These are phyloP conservation scores for Glebionis coronaria DNA, from an alignment of 129 eudicot genomes.

Conservation along the genomic window DNA sequence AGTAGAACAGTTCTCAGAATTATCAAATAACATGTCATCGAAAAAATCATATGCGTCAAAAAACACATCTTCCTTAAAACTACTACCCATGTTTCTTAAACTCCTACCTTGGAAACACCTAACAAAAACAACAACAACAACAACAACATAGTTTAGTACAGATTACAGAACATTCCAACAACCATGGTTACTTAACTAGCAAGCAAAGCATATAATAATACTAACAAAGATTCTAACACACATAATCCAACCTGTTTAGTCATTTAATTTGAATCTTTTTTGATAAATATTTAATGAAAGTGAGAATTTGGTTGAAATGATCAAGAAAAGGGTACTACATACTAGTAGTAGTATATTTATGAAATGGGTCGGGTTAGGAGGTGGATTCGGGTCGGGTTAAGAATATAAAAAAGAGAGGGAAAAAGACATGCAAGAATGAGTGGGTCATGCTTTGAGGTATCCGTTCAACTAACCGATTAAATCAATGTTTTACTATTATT, in stretches of 20 bases:
- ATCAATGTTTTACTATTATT: too few species aligned
- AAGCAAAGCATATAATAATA: conserved; percentile 7
- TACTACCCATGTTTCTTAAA: conserved; percentile 46
- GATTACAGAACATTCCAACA: conserved; percentile 3
- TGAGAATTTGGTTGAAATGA: too few species aligned
- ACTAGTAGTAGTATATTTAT: conserved; percentile 8
- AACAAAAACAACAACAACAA: neutral
- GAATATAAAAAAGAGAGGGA: neutral
- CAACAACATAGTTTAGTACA: conserved; percentile 2
- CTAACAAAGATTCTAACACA: neutral
- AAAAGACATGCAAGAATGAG: conserved; percentile 6
- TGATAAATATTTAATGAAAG: too few species aligned
- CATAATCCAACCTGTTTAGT: conserved; percentile 23
- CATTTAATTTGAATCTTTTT: too few species aligned
- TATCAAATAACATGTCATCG: conserved; percentile 38
- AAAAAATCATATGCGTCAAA: conserved; percentile 60
- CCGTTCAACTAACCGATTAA: conserved; percentile 43
- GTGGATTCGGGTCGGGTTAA: conserved; percentile 17
- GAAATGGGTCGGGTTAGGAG: conserved; percentile 40
- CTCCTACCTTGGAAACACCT: conserved; percentile 34
- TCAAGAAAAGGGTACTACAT: conserved; percentile 25
- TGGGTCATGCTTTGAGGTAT: conserved; percentile 41
- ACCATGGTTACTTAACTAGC: conserved; percentile 14
- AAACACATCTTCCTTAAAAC: conserved; percentile 47
- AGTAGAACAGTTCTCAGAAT: conserved; percentile 43